Percentiles rank a stretch among this genome's conserved stretches.
Conservation (phyloP, 2,329 filamentous ascomycete genomes). For the Hirsutella minnesotensis region DNA sequence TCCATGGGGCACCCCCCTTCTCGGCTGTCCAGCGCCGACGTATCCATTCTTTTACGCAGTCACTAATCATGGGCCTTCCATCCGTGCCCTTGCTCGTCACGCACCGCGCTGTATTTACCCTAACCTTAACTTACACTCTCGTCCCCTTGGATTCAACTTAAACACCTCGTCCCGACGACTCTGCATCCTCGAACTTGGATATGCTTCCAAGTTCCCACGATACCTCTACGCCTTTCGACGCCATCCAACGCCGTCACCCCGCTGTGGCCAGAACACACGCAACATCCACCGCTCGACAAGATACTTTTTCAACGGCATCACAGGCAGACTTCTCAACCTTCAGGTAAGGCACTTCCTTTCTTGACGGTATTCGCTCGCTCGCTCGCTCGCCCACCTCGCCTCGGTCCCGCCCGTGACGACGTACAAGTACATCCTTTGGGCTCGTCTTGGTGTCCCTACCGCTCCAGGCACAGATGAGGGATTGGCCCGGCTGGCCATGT, state of each 20-base stretch:
- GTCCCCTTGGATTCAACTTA: slow-evolving; percentile 2
- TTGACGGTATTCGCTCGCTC: neutral
- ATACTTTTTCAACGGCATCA: too few species aligned
- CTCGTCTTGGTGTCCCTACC: neutral
- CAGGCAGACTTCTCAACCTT: too few species aligned
- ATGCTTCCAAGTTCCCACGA: neutral
- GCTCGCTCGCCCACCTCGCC: neutral
- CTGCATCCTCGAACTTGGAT: neutral
- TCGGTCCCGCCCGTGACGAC: neutral
- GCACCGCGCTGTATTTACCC: slow-evolving; percentile 5
- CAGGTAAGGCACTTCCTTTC: neutral
- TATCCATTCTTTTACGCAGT: slow-evolving; percentile 13
- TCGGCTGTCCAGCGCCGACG: slow-evolving; percentile 22
- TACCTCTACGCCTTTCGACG: too few species aligned
- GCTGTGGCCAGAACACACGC: too few species aligned
- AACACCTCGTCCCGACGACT: neutral
- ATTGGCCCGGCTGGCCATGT: slow-evolving; percentile 1
- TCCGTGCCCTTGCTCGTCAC: slow-evolving; percentile 13
- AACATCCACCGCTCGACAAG: too few species aligned
- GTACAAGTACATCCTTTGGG: neutral
- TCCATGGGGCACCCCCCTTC: slow-evolving; percentile 14
- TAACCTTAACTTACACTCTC: slow-evolving; percentile 9
- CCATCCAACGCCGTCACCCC: too few species aligned
- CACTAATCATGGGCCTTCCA: slow-evolving; percentile 12
- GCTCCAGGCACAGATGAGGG: neutral